phyloP scores from a whole-genome alignment of 192 early-diverging fungal species.

The Coemansia sp. region DNA sequence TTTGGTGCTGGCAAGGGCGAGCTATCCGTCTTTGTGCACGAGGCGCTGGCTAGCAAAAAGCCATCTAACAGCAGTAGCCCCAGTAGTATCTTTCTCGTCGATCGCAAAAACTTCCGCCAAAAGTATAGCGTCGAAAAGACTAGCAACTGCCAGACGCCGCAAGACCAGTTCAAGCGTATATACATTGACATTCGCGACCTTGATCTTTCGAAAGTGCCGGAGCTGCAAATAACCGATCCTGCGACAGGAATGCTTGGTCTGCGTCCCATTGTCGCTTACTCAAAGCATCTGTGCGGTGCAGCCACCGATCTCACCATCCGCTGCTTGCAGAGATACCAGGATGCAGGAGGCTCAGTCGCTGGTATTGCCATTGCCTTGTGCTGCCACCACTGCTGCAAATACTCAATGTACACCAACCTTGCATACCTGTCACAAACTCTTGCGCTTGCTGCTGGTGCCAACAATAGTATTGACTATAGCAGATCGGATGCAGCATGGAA shows the following conservation, averaged over 20 bases:
- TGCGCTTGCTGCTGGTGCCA: background rate
- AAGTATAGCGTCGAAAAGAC: slow-evolving; percentile 56
- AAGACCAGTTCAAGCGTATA: slow-evolving; percentile 57
- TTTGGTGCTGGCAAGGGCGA: slow-evolving; percentile 78
- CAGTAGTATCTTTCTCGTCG: slow-evolving; percentile 63
- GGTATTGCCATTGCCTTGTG: slow-evolving; percentile 86
- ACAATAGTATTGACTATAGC: slow-evolving; percentile 22
- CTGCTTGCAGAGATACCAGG: slow-evolving; percentile 61
- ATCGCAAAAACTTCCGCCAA: slow-evolving; percentile 74
- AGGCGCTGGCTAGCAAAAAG: slow-evolving; percentile 33
- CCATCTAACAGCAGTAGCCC: slow-evolving; percentile 15
- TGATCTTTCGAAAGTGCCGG: slow-evolving; percentile 58
- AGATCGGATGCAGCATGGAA: background rate
- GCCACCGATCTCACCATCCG: slow-evolving; percentile 86
- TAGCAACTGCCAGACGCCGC: background rate
- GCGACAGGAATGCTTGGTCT: slow-evolving; percentile 2
- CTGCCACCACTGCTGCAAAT: slow-evolving; percentile 82
- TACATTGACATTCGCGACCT: slow-evolving; percentile 87
- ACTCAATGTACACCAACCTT: slow-evolving; percentile 69
- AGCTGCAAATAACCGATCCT: slow-evolving; percentile 15
- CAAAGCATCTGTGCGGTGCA: slow-evolving; percentile 89
- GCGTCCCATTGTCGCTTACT: slow-evolving; percentile 66
- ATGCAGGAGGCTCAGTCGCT: slow-evolving; percentile 55
- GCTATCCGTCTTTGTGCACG: slow-evolving; percentile 52
- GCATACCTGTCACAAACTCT: slow-evolving; percentile 52